phyloP scores from a whole-genome alignment of 2,329 filamentous ascomycete species.

The Cadophora malorum region DNA sequence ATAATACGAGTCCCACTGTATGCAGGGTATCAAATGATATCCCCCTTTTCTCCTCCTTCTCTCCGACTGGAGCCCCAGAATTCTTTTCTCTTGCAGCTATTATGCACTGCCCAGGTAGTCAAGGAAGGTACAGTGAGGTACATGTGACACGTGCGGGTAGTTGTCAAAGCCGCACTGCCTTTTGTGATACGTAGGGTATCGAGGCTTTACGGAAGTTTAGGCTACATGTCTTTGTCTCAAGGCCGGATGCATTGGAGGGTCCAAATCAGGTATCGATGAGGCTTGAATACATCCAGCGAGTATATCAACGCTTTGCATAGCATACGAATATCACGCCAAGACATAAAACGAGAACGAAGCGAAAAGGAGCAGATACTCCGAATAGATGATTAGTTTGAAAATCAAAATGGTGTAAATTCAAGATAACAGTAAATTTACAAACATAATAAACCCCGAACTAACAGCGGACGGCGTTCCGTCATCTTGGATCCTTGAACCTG shows the following conservation, averaged over 20 bases:
- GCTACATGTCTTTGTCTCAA: too few relatives aligned
- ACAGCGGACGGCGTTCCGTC: slow-evolving; percentile 20
- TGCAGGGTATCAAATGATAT: neutral
- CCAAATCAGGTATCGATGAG: neutral
- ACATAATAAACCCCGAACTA: neutral
- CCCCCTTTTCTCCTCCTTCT: slow-evolving; percentile 1
- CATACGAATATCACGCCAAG: neutral
- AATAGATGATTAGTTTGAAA: neutral
- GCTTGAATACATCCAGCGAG: neutral
- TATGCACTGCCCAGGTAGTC: neutral
- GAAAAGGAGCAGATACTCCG: slow-evolving; percentile 5
- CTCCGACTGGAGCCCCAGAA: slow-evolving; percentile 5
- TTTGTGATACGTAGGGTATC: neutral
- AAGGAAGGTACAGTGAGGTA: neutral
- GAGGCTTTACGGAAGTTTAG: too few relatives aligned
- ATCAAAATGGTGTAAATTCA: neutral
- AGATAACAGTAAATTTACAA: neutral
- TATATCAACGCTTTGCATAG: neutral
- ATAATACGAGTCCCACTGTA: neutral
- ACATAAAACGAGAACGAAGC: too few relatives aligned
- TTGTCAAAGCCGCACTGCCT: slow-evolving; percentile 7
- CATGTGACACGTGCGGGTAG: slow-evolving; percentile 16
- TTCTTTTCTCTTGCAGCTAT: slow-evolving; percentile 1
- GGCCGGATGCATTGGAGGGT: neutral
- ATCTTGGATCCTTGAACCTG: slow-evolving; percentile 10